These are phyloP conservation scores for Pseudisothecium myosuroides DNA, from an alignment of 225 moss, liverwort and hornwort species.

Conservation along the genomic window DNA sequence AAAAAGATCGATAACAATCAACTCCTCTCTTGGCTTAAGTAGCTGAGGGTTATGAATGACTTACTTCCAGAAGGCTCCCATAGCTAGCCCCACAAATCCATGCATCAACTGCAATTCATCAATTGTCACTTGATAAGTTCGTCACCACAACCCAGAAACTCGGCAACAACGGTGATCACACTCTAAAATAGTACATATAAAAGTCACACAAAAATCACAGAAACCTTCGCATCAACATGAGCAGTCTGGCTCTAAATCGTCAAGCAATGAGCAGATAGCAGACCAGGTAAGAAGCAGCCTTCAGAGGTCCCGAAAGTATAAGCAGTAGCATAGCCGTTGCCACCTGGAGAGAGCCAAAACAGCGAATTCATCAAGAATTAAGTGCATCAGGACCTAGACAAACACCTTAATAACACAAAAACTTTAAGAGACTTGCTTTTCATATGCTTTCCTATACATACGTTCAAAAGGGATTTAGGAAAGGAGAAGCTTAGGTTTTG, in stretches of 20 bases:
- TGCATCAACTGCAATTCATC: constrained; percentile 76
- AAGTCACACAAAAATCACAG: background rate
- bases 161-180: background rate
- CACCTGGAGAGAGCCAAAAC: constrained; percentile 30
- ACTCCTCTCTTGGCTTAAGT: background rate
- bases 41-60: background rate
- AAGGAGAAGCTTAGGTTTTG: background rate
- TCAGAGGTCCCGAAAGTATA: constrained; percentile 88
- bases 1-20: background rate
- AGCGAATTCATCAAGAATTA: background rate
- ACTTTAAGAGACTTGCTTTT: background rate
- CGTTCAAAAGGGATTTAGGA: background rate
- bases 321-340: constrained; percentile 80
- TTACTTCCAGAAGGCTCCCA: constrained; percentile 94
- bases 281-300: constrained; percentile 94
- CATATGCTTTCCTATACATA: background rate
- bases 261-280: constrained; percentile 7
- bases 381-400: background rate
- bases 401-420: background rate
- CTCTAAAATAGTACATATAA: background rate
- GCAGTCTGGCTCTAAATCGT: background rate
- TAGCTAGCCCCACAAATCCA: constrained; percentile 85
- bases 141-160: background rate
- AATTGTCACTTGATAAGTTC: background rate
- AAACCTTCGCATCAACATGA: background rate